These are phyloP conservation scores for Osmanthus fragrans DNA, from an alignment of 257 asterid genomes.

Conservation along the genomic window DNA sequence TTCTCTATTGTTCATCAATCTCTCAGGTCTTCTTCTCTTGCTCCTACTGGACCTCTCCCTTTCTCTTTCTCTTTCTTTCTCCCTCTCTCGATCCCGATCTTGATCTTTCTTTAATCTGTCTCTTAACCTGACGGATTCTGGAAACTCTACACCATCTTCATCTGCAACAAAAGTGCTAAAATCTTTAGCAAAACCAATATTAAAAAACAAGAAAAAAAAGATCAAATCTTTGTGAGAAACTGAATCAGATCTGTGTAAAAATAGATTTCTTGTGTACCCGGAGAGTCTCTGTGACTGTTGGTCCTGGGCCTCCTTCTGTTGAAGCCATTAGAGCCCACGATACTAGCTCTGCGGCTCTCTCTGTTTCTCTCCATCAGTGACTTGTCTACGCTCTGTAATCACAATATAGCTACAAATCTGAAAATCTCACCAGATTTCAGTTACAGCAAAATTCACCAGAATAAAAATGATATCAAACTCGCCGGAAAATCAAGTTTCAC, in stretches of 20 bases:
- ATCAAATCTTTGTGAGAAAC: neutral
- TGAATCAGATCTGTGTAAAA: conserved; percentile 54
- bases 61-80: conserved; percentile 54
- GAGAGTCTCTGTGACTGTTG: conserved; percentile 81
- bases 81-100: conserved; percentile 44
- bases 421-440: conserved; percentile 32
- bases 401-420: conserved; percentile 27
- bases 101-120: conserved; percentile 96
- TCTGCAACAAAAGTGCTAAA: conserved; percentile 51
- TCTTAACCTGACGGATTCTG: conserved; percentile 74
- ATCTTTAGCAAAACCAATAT: neutral
- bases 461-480: neutral
- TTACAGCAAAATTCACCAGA: conserved; percentile 34
- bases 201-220: neutral
- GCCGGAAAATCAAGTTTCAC: conserved; percentile 49
- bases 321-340: conserved; percentile 80
- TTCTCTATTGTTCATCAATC: conserved; percentile 50
- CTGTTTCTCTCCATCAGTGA: conserved; percentile 79
- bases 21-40: conserved; percentile 70
- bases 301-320: conserved; percentile 72
- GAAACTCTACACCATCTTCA: conserved; percentile 84
- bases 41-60: conserved; percentile 69
- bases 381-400: conserved; percentile 7
- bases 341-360: conserved; percentile 78
- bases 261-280: conserved; percentile 49